phyloP scores from a whole-genome alignment of 176 grass and related monocot species.

The Puya raimondii region DNA sequence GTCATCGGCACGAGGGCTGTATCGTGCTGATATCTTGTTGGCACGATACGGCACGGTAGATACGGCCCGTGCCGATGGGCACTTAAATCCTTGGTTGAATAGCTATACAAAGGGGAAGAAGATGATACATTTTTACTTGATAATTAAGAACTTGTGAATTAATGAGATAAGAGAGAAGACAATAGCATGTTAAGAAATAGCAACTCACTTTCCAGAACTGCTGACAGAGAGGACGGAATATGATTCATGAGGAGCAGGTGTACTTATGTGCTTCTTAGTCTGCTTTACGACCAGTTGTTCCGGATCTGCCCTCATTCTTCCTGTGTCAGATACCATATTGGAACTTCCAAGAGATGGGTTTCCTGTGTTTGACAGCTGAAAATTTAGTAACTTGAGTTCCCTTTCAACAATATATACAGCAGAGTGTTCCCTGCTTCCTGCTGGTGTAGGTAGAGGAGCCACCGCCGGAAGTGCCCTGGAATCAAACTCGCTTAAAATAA shows the following conservation, averaged over 20 bases:
- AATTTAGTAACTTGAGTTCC: slow-evolving; percentile 90
- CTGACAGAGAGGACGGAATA: slow-evolving; percentile 85
- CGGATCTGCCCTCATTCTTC: slow-evolving; percentile 50
- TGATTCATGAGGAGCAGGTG: slow-evolving; percentile 90
- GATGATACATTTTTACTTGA: too few species aligned
- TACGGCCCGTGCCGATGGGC: too few species aligned
- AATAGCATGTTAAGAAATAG: slow-evolving; percentile 3
- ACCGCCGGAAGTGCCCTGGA: slow-evolving; percentile 86
- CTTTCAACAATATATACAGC: slow-evolving; percentile 96
- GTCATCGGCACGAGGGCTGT: too few species aligned
- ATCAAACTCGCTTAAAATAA: slow-evolving; percentile 98
- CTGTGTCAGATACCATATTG: slow-evolving; percentile 41
- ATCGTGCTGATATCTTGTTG: too few species aligned
- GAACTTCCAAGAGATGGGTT: slow-evolving; percentile 65
- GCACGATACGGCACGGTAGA: too few species aligned
- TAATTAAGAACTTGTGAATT: too few species aligned
- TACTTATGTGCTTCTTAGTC: slow-evolving; percentile 90
- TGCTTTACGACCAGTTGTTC: slow-evolving; percentile 85
- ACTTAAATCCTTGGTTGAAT: too few species aligned
- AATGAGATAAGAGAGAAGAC: too few species aligned
- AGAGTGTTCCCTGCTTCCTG: slow-evolving; percentile 79
- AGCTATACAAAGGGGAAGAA: too few species aligned
- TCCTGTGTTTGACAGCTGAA: slow-evolving; percentile 76
- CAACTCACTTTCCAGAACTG: slow-evolving; percentile 93
- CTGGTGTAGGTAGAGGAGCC: slow-evolving; percentile 54